These are phyloP conservation scores for Musa troglodytarum DNA, from an alignment of 176 grass and related monocot genomes.

Conservation along the genomic window DNA sequence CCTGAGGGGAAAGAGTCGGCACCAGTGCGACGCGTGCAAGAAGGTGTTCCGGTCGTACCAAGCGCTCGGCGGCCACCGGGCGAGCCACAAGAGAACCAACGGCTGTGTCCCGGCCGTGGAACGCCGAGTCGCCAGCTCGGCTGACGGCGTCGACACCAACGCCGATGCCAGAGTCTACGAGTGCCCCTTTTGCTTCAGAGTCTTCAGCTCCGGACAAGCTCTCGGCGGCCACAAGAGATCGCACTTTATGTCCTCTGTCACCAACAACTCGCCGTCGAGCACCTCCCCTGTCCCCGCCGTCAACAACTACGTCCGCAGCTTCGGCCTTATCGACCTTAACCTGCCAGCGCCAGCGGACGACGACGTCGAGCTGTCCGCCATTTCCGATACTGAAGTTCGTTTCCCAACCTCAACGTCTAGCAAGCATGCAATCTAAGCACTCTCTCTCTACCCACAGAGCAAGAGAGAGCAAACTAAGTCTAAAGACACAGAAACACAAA, in stretches of 20 bases:
- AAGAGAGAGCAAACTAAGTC: neutral
- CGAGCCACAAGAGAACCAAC: slow-evolving; percentile 10
- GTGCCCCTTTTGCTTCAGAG: slow-evolving; percentile 51
- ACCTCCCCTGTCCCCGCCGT: neutral
- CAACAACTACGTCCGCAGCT: slow-evolving; percentile 15
- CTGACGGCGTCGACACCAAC: neutral
- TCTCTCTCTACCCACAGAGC: neutral
- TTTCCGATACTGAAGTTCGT: neutral
- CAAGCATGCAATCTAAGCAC: neutral
- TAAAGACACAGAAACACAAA: neutral
- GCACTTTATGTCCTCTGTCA: slow-evolving; percentile 23
- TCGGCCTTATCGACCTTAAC: slow-evolving; percentile 49
- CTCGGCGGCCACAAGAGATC: slow-evolving; percentile 71
- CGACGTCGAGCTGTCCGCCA: slow-evolving; percentile 42
- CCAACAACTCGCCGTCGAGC: neutral
- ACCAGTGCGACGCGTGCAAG: slow-evolving; percentile 15
- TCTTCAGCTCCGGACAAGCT: slow-evolving; percentile 64
- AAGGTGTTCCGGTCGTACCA: slow-evolving; percentile 16
- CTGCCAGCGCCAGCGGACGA: slow-evolving; percentile 27
- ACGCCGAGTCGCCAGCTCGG: neutral
- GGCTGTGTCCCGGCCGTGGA: neutral
- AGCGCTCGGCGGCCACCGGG: slow-evolving; percentile 14
- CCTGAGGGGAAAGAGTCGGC: neutral
- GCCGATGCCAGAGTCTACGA: slow-evolving; percentile 17
- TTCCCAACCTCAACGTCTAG: neutral